Evolutionary conservation across 2,329 filamentous ascomycete species (phyloP).

Genomic region (Fragosphaeria purpurea): DNA sequence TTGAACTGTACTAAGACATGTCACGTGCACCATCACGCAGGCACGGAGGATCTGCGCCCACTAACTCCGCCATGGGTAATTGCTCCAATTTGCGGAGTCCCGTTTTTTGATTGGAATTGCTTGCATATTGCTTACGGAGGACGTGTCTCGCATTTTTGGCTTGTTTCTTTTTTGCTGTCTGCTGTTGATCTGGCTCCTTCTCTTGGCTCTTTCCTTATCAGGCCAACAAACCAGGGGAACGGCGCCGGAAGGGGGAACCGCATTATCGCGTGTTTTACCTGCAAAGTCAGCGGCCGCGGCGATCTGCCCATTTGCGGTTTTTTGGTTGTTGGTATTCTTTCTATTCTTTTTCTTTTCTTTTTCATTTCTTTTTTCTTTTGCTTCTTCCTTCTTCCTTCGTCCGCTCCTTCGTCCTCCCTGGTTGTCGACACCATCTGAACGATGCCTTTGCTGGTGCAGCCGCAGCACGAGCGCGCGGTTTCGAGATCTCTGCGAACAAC

Average conservation of each 20-base stretch:
- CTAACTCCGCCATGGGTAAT: too few species aligned
- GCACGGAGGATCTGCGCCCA: too few species aligned
- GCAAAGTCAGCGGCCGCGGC: background rate
- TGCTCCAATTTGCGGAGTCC: too few species aligned
- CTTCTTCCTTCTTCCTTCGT: background rate
- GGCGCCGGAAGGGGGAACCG: background rate
- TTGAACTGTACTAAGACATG: too few species aligned
- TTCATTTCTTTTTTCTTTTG: background rate
- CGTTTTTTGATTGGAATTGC: too few species aligned
- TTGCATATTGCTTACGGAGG: too few species aligned
- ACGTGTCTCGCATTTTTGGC: too few species aligned
- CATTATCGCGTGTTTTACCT: slow-evolving; percentile 8
- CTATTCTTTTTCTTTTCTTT: slow-evolving; percentile 1
- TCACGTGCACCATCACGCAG: too few species aligned
- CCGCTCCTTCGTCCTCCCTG: background rate
- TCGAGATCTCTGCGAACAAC: too few species aligned
- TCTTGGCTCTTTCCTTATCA: background rate
- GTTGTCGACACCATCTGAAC: slow-evolving; percentile 1
- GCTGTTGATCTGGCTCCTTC: slow-evolving; percentile 8
- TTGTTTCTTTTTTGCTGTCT: background rate
- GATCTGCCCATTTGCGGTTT: too few species aligned
- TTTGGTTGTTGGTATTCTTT: too few species aligned
- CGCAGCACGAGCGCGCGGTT: slow-evolving; percentile 9
- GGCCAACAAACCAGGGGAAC: background rate
- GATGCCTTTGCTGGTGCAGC: slow-evolving; percentile 8